These are phyloP conservation scores for Exophiala viscosa DNA, from an alignment of 2,329 filamentous ascomycete genomes.

Conservation along the genomic window DNA sequence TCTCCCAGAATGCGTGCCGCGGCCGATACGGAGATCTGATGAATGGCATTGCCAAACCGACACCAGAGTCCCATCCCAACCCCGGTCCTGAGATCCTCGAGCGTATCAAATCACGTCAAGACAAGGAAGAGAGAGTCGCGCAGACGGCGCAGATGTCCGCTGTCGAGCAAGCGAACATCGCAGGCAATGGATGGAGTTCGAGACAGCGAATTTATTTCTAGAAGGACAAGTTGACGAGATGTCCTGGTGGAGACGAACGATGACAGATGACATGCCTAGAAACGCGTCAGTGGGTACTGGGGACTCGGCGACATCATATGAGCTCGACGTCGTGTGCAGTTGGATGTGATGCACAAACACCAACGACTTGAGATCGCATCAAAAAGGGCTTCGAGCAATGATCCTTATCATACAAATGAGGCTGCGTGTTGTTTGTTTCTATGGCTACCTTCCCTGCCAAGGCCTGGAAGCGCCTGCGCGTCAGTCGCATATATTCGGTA, in stretches of 20 bases:
- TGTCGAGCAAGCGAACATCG: conserved; percentile 18
- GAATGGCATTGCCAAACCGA: conserved; percentile 43
- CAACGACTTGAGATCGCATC: too few relatives aligned
- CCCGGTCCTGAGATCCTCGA: conserved; percentile 24
- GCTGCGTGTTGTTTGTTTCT: not conserved
- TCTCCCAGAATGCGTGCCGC: conserved; percentile 46
- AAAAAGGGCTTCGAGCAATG: too few relatives aligned
- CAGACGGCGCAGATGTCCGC: conserved; percentile 5
- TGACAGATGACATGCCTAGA: too few relatives aligned
- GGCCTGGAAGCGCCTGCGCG: conserved; percentile 23
- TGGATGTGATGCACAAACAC: too few relatives aligned
- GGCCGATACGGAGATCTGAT: conserved; percentile 41
- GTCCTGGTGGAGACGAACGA: too few relatives aligned
- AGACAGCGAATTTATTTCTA: conserved; percentile 21
- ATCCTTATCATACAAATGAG: too few relatives aligned
- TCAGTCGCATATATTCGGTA: conserved; percentile 13
- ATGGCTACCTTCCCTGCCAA: conserved; percentile 19
- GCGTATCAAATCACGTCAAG: conserved; percentile 23
- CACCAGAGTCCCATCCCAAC: conserved; percentile 36
- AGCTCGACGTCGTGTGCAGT: too few relatives aligned
- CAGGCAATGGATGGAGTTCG: conserved; percentile 26
- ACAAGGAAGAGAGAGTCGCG: conserved; percentile 22
- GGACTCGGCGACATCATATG: too few relatives aligned
- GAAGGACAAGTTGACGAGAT: not conserved
- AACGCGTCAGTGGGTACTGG: too few relatives aligned